A percentile compares a stretch with the other conserved stretches of the same genome.
These are phyloP conservation scores for Pichia inconspicua DNA, from an alignment of 1,139 yeast genomes.

Conservation along the genomic window DNA sequence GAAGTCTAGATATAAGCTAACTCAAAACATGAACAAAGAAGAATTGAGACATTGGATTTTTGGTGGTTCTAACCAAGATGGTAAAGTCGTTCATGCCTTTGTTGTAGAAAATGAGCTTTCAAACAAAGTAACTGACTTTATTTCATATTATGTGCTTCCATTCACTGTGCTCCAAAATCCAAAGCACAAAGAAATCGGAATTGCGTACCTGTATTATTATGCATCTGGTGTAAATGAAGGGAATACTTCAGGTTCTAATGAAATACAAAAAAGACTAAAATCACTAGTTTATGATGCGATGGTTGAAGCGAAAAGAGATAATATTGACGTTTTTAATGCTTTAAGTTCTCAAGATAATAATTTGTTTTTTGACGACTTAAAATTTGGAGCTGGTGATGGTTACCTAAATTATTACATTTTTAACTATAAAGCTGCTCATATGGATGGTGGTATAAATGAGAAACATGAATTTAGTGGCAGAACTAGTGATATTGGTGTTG, in stretches of 20 bases:
- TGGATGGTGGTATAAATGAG: slow-evolving; percentile 68
- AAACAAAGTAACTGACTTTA: slow-evolving; percentile 75
- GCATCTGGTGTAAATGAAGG: slow-evolving; percentile 52
- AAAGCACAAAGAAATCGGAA: slow-evolving; percentile 61
- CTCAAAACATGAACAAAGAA: slow-evolving; percentile 58
- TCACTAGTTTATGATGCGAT: slow-evolving; percentile 67
- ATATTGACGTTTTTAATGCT: slow-evolving; percentile 90
- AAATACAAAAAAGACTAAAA: slow-evolving; percentile 52
- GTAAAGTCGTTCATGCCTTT: slow-evolving; percentile 62
- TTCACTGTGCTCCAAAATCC: slow-evolving; percentile 72
- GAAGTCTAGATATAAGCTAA: slow-evolving; percentile 63
- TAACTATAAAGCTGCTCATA: slow-evolving; percentile 77
- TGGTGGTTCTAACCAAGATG: slow-evolving; percentile 32
- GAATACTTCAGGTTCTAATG: slow-evolving; percentile 27
- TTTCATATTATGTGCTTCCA: slow-evolving; percentile 84
- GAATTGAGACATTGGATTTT: slow-evolving; percentile 83
- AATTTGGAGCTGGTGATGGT: slow-evolving; percentile 94
- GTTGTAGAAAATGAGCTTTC: slow-evolving; percentile 59
- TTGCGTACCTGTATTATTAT: slow-evolving; percentile 86
- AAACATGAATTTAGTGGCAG: slow-evolving; percentile 43
- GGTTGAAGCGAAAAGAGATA: slow-evolving; percentile 55
- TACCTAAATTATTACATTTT: slow-evolving; percentile 82
- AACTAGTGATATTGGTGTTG: slow-evolving; percentile 84
- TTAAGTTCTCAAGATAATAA: slow-evolving; percentile 86
- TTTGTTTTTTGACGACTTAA: slow-evolving; percentile 67